These are phyloP conservation scores for Populus pruinosa DNA, from an alignment of 345 rosid genomes.

Conservation along the genomic window DNA sequence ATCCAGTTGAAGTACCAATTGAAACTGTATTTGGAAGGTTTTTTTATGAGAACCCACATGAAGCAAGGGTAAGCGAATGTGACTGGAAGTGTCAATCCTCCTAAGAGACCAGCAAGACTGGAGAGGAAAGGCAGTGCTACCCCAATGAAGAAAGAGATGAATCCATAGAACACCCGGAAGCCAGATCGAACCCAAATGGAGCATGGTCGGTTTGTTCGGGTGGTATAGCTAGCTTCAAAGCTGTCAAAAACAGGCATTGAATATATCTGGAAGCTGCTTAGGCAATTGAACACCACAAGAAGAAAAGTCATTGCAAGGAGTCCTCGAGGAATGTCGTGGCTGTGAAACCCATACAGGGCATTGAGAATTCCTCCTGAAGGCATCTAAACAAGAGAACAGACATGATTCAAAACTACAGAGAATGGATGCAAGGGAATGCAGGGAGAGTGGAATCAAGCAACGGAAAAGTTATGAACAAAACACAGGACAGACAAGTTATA, in stretches of 20 bases:
- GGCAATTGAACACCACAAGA: conserved; percentile 83
- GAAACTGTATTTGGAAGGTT: conserved; percentile 79
- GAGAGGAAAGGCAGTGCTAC: conserved; percentile 91
- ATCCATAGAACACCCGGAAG: conserved; percentile 82
- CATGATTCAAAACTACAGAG: no score
- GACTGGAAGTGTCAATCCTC: conserved; percentile 92
- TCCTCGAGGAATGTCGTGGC: conserved; percentile 81
- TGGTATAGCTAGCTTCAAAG: conserved; percentile 94
- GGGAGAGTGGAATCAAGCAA: background rate
- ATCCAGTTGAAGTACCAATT: conserved; percentile 94
- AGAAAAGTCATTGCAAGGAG: conserved; percentile 83
- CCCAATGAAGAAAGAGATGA: conserved; percentile 79
- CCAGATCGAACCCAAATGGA: conserved; percentile 94
- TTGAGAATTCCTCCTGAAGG: conserved; percentile 87
- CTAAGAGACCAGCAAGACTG: conserved; percentile 85
- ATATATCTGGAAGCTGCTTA: conserved; percentile 94
- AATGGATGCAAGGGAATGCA: no score
- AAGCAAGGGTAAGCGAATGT: conserved; percentile 98
- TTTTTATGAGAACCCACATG: conserved; percentile 94
- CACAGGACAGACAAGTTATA: no score
- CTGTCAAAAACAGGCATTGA: conserved; percentile 96
- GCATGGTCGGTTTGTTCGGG: conserved; percentile 90
- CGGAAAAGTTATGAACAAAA: no score
- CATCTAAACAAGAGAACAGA: conserved; percentile 46
- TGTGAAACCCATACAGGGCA: conserved; percentile 82